Evolutionary conservation across 441 rosid species (phyloP).

Genomic region (Corymbia citriodora): DNA sequence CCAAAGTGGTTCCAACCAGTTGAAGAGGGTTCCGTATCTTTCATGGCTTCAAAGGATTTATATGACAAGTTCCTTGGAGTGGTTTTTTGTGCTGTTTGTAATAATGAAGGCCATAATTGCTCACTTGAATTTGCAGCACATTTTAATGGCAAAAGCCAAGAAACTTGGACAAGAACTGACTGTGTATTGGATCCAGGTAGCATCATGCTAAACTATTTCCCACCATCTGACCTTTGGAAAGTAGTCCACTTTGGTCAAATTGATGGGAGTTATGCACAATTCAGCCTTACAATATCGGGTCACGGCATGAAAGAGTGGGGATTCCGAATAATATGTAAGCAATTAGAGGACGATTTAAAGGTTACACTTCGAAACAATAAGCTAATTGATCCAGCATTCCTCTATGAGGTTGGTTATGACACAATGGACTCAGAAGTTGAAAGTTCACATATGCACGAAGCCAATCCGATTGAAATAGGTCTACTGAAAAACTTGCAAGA

Average conservation of each 20-base stretch:
- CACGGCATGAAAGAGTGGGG: accelerated
- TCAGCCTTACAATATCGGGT: accelerated
- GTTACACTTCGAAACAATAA: background rate
- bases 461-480: too few species aligned
- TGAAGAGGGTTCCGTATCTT: accelerated
- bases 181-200: background rate
- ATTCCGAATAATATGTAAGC: too few species aligned
- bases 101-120: accelerated
- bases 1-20: background rate
- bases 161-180: too few species aligned
- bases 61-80: background rate
- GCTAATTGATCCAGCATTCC: too few species aligned
- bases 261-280: background rate
- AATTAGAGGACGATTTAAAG: background rate
- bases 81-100: accelerated
- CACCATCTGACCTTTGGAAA: accelerated
- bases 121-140: accelerated
- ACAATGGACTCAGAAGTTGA: background rate
- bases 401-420: background rate
- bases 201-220: accelerated
- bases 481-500: background rate
- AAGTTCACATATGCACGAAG: background rate
- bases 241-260: background rate
- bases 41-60: background rate
- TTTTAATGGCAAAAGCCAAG: too few species aligned